A percentile compares a stretch with the other conserved stretches of the same genome.
Evolutionary conservation across 805 yeast species (phyloP).

Genomic region (Metschnikowia picachoensis): DNA sequence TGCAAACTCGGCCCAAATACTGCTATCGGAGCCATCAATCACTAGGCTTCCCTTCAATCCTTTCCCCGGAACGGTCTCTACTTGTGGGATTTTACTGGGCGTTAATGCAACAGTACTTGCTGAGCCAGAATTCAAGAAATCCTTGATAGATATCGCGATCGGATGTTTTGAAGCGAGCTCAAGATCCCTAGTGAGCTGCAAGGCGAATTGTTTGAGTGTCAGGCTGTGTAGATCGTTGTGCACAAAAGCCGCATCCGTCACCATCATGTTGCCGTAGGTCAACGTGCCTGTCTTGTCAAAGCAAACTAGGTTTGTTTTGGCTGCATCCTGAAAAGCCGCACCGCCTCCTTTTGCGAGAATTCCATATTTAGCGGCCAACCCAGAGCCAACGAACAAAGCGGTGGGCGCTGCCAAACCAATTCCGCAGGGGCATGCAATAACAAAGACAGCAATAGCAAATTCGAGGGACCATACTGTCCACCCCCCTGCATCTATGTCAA

Average conservation of each 20-base stretch:
- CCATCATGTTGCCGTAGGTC: slow-evolving; percentile 59
- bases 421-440: slow-evolving; percentile 84
- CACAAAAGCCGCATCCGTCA: slow-evolving; percentile 46
- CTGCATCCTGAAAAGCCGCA: slow-evolving; percentile 75
- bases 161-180: slow-evolving; percentile 70
- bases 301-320: slow-evolving; percentile 58
- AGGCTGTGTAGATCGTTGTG: slow-evolving; percentile 14
- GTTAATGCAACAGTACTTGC: slow-evolving; percentile 7
- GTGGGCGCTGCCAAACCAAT: slow-evolving; percentile 84
- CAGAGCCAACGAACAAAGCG: slow-evolving; percentile 75
- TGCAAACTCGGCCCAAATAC: slow-evolving; percentile 29
- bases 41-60: slow-evolving; percentile 50
- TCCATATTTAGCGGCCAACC: slow-evolving; percentile 74
- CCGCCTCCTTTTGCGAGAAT: slow-evolving; percentile 80
- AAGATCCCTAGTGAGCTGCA: slow-evolving; percentile 53
- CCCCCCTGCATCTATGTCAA: slow-evolving; percentile 66
- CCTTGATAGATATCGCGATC: slow-evolving; percentile 53
- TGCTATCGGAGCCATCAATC: slow-evolving; percentile 18
- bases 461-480: slow-evolving; percentile 77
- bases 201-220: slow-evolving; percentile 21
- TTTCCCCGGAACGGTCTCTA: slow-evolving; percentile 55
- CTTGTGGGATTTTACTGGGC: slow-evolving; percentile 41
- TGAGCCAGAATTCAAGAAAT: slow-evolving; percentile 15
- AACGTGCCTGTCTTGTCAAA: slow-evolving; percentile 80
- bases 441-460: slow-evolving; percentile 76